Evolutionary conservation across 371 early-diverging fungal species (phyloP).

Genomic region (Mortierella sp.): DNA sequence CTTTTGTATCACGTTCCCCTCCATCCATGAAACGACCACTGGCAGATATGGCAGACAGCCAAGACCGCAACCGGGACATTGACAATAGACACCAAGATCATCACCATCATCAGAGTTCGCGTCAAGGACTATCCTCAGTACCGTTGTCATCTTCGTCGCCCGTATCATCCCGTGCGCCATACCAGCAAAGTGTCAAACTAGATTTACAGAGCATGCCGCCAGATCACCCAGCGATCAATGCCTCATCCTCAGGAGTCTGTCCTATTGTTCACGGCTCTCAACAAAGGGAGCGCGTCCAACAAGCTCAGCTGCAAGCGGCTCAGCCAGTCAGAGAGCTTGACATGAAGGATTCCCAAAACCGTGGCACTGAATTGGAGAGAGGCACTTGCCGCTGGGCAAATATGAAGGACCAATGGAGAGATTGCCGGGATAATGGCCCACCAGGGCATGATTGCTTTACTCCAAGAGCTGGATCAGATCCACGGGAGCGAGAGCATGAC

Average conservation of each 20-base stretch:
- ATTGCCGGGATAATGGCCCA: slow-evolving; percentile 20
- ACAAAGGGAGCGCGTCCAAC: slow-evolving; percentile 38
- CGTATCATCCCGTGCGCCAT: slow-evolving; percentile 7
- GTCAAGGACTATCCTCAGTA: slow-evolving; percentile 3
- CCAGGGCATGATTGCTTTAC: slow-evolving; percentile 25
- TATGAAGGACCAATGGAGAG: slow-evolving; percentile 39
- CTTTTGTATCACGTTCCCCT: slow-evolving; percentile 43
- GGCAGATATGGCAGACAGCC: slow-evolving; percentile 55
- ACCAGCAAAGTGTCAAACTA: slow-evolving; percentile 22
- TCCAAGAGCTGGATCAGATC: not conserved
- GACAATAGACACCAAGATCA: slow-evolving; percentile 54
- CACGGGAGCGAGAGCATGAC: slow-evolving; percentile 16
- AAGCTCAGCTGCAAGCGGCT: slow-evolving; percentile 13
- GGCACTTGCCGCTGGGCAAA: slow-evolving; percentile 41
- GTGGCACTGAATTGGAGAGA: not conserved
- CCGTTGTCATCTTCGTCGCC: slow-evolving; percentile 18
- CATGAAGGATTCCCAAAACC: slow-evolving; percentile 11
- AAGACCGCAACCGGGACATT: slow-evolving; percentile 50
- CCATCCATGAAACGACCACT: slow-evolving; percentile 51
- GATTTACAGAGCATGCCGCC: slow-evolving; percentile 54
- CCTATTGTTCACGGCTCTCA: slow-evolving; percentile 50
- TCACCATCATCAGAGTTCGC: slow-evolving; percentile 30
- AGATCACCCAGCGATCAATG: slow-evolving; percentile 46
- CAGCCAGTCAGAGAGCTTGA: slow-evolving; percentile 11
- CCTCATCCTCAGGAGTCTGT: slow-evolving; percentile 42